Conservation (phyloP, 495 filamentous ascomycete genomes). For the Tirmania nivea region DNA sequence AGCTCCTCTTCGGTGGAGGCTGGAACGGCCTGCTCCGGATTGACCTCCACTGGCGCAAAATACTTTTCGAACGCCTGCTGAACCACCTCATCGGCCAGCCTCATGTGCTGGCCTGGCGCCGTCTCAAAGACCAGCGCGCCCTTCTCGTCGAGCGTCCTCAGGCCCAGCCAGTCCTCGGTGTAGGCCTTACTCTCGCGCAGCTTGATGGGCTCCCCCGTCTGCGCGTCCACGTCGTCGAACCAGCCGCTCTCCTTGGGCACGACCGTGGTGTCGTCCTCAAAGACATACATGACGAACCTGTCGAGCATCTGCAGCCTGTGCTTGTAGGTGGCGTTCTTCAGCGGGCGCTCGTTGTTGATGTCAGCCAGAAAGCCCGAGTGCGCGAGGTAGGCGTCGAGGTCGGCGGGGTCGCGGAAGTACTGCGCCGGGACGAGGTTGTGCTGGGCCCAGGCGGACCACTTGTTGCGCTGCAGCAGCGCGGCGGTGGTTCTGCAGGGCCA, state of each 20-base stretch:
- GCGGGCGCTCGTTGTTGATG: slow-evolving; percentile 73
- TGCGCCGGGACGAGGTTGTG: slow-evolving; percentile 69
- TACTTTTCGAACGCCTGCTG: slow-evolving; percentile 47
- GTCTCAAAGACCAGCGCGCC: slow-evolving; percentile 54
- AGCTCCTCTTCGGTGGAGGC: too few species aligned
- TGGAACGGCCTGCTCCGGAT: too few species aligned
- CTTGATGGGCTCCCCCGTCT: slow-evolving; percentile 35
- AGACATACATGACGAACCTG: slow-evolving; percentile 75
- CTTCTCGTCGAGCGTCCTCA: slow-evolving; percentile 60
- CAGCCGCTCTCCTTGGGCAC: slow-evolving; percentile 80
- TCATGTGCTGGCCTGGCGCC: slow-evolving; percentile 63
- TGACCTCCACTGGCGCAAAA: slow-evolving; percentile 12
- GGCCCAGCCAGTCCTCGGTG: slow-evolving; percentile 81
- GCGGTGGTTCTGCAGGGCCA: slow-evolving; percentile 62
- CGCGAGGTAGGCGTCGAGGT: slow-evolving; percentile 54
- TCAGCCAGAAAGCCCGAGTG: slow-evolving; percentile 91
- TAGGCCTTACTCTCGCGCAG: slow-evolving; percentile 58
- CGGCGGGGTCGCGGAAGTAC: slow-evolving; percentile 63
- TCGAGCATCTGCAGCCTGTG: slow-evolving; percentile 46
- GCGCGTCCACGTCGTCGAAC: slow-evolving; percentile 71
- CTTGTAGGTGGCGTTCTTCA: slow-evolving; percentile 56
- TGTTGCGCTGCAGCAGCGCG: slow-evolving; percentile 27
- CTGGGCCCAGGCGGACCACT: slow-evolving; percentile 61
- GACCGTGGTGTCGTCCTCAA: slow-evolving; percentile 64
- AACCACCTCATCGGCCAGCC: slow-evolving; percentile 44